Percentiles rank a stretch among this genome's conserved stretches.
These are phyloP conservation scores for Retiboletus flavoniger DNA, from an alignment of 1,284 basidiomycete species.

Conservation along the genomic window DNA sequence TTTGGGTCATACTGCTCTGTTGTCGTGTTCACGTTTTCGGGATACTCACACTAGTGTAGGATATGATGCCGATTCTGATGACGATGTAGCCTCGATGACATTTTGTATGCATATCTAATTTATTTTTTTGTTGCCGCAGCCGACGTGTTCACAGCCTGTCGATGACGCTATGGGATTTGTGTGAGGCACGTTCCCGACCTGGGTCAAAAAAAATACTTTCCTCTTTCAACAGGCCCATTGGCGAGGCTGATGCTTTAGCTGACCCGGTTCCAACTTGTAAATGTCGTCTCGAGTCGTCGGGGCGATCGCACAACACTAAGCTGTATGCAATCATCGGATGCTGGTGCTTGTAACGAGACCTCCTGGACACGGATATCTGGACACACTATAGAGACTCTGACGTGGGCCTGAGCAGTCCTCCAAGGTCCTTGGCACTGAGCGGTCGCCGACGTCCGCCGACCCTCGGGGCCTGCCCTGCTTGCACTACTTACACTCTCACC, in stretches of 20 bases:
- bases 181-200: neutral
- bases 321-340: too few relatives aligned
- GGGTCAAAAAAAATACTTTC: too few relatives aligned
- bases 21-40: too few relatives aligned
- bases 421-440: slow-evolving; percentile 12
- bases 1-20: too few relatives aligned
- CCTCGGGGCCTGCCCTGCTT: slow-evolving; percentile 1
- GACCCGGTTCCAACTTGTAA: too few relatives aligned
- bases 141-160: neutral
- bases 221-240: too few relatives aligned
- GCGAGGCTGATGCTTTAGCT: too few relatives aligned
- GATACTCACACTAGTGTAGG: too few relatives aligned
- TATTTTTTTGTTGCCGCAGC: too few relatives aligned
- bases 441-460: slow-evolving; percentile 1
- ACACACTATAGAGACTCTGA: neutral
- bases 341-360: too few relatives aligned
- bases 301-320: neutral
- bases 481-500: neutral
- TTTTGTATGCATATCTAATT: neutral
- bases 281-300: slow-evolving; percentile 1
- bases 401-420: slow-evolving; percentile 3
- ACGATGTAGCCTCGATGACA: neutral
- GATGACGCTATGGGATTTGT: neutral
- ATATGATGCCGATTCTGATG: too few relatives aligned
- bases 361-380: too few relatives aligned